These are phyloP conservation scores for Schizosaccharomyces versatilis DNA, from an alignment of 1,139 yeast genomes.

Conservation along the genomic window DNA sequence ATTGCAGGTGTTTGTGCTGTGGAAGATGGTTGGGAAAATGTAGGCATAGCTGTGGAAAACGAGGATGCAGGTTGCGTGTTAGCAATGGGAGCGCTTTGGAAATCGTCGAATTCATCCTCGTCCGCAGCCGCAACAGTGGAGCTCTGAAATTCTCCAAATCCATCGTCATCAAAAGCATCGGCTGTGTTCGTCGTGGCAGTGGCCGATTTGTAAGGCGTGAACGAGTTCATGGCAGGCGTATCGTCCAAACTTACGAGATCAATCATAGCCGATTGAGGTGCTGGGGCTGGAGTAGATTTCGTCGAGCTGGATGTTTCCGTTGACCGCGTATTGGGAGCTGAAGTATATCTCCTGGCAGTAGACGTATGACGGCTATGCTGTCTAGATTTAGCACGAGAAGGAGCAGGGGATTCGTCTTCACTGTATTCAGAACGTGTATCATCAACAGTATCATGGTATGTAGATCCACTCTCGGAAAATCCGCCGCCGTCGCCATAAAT, in stretches of 20 bases:
- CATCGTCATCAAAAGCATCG: conserved; percentile 40
- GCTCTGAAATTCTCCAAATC: conserved; percentile 72
- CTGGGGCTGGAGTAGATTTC: conserved; percentile 14
- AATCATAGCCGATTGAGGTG: conserved; percentile 21
- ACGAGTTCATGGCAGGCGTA: conserved; percentile 10
- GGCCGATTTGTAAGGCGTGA: conserved; percentile 11
- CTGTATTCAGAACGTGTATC: conserved; percentile 24
- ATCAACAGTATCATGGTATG: conserved; percentile 34
- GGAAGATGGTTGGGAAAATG: conserved; percentile 13
- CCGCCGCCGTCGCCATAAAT: conserved; percentile 16
- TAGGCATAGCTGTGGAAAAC: conserved; percentile 14
- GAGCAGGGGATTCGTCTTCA: conserved; percentile 17
- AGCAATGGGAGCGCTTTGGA: conserved; percentile 46
- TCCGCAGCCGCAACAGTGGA: conserved; percentile 11
- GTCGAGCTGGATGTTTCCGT: neutral
- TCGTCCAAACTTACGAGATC: conserved; percentile 37
- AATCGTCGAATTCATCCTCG: conserved; percentile 85
- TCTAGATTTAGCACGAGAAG: neutral
- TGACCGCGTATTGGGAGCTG: neutral
- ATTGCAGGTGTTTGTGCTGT: conserved; percentile 1
- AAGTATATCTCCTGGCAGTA: conserved; percentile 5
- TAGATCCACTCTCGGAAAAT: conserved; percentile 11
- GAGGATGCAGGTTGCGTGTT: conserved; percentile 16
- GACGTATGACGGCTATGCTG: conserved; percentile 2
- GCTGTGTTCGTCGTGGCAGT: conserved; percentile 14